Evolutionary conservation across 108 stramenopile species (phyloP).

Genomic region (Nitzschia sp.): DNA sequence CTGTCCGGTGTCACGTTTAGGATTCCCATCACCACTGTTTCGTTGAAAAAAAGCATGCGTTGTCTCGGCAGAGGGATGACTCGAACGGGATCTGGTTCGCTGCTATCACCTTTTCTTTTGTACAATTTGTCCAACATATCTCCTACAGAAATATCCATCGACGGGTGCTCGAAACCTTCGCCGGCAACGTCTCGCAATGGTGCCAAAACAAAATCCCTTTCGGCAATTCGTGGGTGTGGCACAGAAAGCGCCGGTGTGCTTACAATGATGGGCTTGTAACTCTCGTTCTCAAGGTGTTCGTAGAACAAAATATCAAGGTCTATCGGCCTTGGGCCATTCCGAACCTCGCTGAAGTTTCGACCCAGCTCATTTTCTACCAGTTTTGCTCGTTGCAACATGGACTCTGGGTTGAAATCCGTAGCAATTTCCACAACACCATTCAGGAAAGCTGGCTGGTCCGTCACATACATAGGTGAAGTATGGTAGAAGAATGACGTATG

Average conservation of each 20-base stretch:
- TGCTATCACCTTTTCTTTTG: not conserved
- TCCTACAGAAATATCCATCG: slow-evolving; percentile 41
- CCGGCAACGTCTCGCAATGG: slow-evolving; percentile 82
- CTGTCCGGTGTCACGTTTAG: slow-evolving; percentile 96
- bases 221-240: slow-evolving; percentile 85
- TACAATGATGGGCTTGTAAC: slow-evolving; percentile 33
- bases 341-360: slow-evolving; percentile 48
- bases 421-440: slow-evolving; percentile 84
- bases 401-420: slow-evolving; percentile 53
- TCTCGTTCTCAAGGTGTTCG: slow-evolving; percentile 15
- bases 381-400: slow-evolving; percentile 61
- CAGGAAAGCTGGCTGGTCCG: slow-evolving; percentile 80
- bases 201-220: slow-evolving; percentile 92
- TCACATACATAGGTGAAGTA: slow-evolving; percentile 85
- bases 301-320: slow-evolving; percentile 88
- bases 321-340: slow-evolving; percentile 86
- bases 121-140: slow-evolving; percentile 40
- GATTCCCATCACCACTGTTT: slow-evolving; percentile 91
- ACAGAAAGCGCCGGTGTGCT: slow-evolving; percentile 52
- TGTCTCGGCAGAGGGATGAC: slow-evolving; percentile 71
- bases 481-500: slow-evolving; percentile 75
- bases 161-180: slow-evolving; percentile 44
- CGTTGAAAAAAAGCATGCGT: slow-evolving; percentile 65
- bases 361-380: slow-evolving; percentile 65
- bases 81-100: slow-evolving; percentile 24